Conservation (phyloP, 768 basidiomycete species). For the Mycena galopus region DNA sequence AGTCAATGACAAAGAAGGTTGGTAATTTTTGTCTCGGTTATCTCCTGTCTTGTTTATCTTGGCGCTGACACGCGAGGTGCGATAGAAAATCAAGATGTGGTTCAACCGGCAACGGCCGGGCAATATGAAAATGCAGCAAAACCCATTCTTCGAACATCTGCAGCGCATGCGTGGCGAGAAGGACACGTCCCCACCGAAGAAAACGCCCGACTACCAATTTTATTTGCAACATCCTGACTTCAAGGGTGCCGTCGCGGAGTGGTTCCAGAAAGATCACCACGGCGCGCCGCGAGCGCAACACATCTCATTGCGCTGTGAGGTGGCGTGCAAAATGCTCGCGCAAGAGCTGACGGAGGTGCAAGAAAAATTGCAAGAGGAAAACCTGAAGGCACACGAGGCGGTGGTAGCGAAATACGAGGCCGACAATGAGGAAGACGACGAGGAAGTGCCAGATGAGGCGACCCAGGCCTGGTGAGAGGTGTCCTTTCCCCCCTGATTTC, state of each 20-base stretch:
- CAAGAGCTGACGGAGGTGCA: neutral
- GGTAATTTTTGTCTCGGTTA: neutral
- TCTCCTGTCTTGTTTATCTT: neutral
- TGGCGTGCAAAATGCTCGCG: neutral
- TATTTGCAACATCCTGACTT: neutral
- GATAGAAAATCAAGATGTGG: constrained; percentile 10
- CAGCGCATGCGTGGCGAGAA: neutral
- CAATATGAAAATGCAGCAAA: neutral
- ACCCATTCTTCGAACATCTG: neutral
- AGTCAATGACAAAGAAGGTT: neutral
- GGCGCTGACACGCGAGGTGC: neutral
- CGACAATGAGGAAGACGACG: neutral
- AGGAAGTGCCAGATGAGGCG: neutral
- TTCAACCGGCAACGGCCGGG: neutral
- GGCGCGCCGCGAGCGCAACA: neutral
- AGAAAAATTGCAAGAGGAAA: neutral
- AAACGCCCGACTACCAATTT: neutral
- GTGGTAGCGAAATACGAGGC: neutral
- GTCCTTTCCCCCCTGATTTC: neutral
- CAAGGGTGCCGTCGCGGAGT: neutral
- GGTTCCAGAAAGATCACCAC: neutral
- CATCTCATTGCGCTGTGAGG: neutral
- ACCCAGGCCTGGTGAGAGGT: neutral
- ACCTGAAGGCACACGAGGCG: neutral
- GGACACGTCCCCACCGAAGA: neutral